Percentiles rank a stretch among this genome's conserved stretches.
Evolutionary conservation across 1,284 basidiomycete genomes (phyloP).

Genomic region (Ustanciosporium gigantosporum): DNA sequence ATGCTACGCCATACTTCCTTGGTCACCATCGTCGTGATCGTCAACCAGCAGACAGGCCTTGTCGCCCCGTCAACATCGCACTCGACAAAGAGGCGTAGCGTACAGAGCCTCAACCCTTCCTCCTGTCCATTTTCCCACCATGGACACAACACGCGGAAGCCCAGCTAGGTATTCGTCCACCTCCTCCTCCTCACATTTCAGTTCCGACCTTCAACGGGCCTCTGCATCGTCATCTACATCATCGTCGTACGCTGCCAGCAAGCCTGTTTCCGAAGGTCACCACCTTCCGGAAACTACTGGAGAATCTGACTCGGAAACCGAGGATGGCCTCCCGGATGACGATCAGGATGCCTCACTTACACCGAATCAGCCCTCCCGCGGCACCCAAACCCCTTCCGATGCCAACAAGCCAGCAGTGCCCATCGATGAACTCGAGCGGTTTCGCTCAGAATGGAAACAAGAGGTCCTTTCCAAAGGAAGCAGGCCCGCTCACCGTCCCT

Average conservation of each 20-base stretch:
- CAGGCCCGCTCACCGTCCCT: background rate
- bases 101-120: too few species aligned
- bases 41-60: too few species aligned
- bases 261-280: too few species aligned
- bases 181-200: background rate
- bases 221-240: background rate
- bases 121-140: slow-evolving; percentile 1
- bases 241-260: too few species aligned
- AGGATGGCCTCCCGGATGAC: background rate
- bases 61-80: too few species aligned
- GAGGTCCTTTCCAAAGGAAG: slow-evolving; percentile 24
- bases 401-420: too few species aligned
- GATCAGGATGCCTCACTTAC: background rate
- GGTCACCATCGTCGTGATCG: too few species aligned
- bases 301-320: background rate
- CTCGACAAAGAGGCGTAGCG: too few species aligned
- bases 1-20: too few species aligned
- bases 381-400: too few species aligned
- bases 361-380: background rate
- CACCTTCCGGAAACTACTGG: background rate
- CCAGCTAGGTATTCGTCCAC: slow-evolving; percentile 13
- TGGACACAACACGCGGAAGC: slow-evolving; percentile 7
- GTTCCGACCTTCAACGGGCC: background rate
- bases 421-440: slow-evolving; percentile 43
- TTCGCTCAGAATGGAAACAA: slow-evolving; percentile 40